A percentile compares a stretch with the other conserved stretches of the same genome.
Conservation (phyloP, 495 filamentous ascomycete genomes). For the Penicillium salamii region DNA sequence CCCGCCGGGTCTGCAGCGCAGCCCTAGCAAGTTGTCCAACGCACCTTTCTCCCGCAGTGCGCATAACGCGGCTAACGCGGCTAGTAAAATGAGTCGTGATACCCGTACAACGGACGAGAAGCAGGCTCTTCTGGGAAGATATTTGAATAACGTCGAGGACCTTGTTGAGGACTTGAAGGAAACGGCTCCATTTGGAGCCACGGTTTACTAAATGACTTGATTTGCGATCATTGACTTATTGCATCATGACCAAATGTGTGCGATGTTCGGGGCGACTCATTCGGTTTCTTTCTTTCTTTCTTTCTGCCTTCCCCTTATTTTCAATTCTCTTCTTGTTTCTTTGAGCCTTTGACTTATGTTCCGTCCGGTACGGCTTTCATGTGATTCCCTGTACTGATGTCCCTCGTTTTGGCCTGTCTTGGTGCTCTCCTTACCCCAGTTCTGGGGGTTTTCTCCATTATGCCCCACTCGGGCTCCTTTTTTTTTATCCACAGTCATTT, state of each 20-base stretch:
- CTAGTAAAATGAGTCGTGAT: conserved; percentile 35
- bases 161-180: conserved; percentile 86
- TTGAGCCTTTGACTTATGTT: conserved; percentile 18
- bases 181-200: conserved; percentile 55
- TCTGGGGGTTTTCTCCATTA: conserved; percentile 16
- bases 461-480: conserved; percentile 1
- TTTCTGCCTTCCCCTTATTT: conserved; percentile 14
- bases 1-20: conserved; percentile 59
- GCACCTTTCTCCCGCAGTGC: conserved; percentile 36
- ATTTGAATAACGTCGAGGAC: conserved; percentile 87
- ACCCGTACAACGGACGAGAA: conserved; percentile 84
- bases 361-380: conserved; percentile 25
- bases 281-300: conserved; percentile 8
- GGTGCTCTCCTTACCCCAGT: conserved; percentile 12
- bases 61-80: conserved; percentile 34
- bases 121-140: conserved; percentile 73
- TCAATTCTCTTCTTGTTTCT: conserved; percentile 9
- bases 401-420: conserved; percentile 16
- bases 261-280: conserved; percentile 11
- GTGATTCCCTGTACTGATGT: conserved; percentile 5
- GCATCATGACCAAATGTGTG: conserved; percentile 18
- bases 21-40: conserved; percentile 64
- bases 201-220: conserved; percentile 36
- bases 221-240: conserved; percentile 12
- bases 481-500: conserved; percentile 7